Percentiles rank a stretch among this genome's conserved stretches.
phyloP scores from a whole-genome alignment of 768 basidiomycete genomes.

The Russula abietina region DNA sequence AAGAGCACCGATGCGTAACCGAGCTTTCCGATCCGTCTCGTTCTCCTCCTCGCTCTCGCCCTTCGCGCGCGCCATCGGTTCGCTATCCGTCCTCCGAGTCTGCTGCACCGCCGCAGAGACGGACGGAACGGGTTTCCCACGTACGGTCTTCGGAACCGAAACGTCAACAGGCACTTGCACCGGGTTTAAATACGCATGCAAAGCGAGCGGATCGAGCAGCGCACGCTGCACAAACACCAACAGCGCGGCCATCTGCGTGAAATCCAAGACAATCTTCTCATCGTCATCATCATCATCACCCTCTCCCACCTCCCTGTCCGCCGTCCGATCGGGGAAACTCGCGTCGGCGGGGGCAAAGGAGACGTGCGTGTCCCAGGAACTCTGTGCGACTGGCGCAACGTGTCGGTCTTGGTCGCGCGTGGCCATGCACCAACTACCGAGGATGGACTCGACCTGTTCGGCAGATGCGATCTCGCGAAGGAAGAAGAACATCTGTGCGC shows the following conservation, averaged over 20 bases:
- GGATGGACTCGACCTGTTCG: constrained; percentile 48
- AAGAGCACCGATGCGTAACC: constrained; percentile 62
- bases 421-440: constrained; percentile 70
- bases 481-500: constrained; percentile 46
- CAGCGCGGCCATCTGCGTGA: constrained; percentile 34
- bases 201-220: constrained; percentile 53
- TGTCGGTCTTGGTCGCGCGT: constrained; percentile 66
- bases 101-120: constrained; percentile 20
- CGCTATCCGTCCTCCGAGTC: constrained; percentile 31
- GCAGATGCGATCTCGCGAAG: constrained; percentile 43
- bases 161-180: constrained; percentile 38
- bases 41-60: constrained; percentile 61
- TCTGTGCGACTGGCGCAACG: constrained; percentile 45
- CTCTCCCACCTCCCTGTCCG: background rate
- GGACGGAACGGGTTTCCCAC: constrained; percentile 32
- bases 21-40: constrained; percentile 61
- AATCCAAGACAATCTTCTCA: constrained; percentile 32
- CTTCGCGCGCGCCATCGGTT: constrained; percentile 35
- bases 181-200: constrained; percentile 62
- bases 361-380: constrained; percentile 47
- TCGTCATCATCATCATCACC: constrained; percentile 24
- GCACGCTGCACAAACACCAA: constrained; percentile 48
- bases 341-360: constrained; percentile 3
- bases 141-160: constrained; percentile 31
- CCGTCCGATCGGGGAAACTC: background rate